Base-by-base conservation (phyloP, 75 land plant species). In the Pinus tabuliformis region DNA sequence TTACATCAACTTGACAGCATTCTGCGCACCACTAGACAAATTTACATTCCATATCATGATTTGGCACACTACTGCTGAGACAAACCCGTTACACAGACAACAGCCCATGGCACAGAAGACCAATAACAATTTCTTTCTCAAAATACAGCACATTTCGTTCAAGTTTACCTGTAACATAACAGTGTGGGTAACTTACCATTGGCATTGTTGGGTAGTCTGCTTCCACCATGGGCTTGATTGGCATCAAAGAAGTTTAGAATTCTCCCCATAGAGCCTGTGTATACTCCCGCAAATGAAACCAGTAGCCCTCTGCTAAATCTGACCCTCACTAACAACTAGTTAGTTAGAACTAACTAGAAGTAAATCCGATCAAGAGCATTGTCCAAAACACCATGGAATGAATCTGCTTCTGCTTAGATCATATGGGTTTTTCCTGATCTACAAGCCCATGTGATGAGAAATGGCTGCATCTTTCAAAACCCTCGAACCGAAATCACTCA, bases 101-200 rank as follows among this genome's bases (percentile, higher is more conserved):
- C 66, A 28, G 6, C 30, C 22, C 71, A 66, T 37, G 71, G 11
- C 52, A 20, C 49, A 42, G 3, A 66, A 42, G 37, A 4, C 52
- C 18, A 39, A 20, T 15, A 66, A 8, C 36, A 9, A 7, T 42
- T 39, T 39, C 7, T 18, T 12, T 6, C 33, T 18, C 28, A 16
- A 42, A 66, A 1, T 1, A 15, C 30, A 62, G n/a, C 71, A 39
- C 7, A 20, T 15, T 66, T 37, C 20, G 4, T 18, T 66, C 49
- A 66, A 66, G 39, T 7, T 66, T 39, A 37, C 66, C 66, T 36
- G 26, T 14, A 15, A 33, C 30, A 63, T 7, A 30, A 63, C 66
- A 63, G 39, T 28, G 52, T 68, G 52, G 71, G 52, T 68, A 12
- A 37, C 71, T 68, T 45, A 68, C 71, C 71, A 68, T 68, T 42